Evolutionary conservation across 1,284 basidiomycete genomes (phyloP).

Genomic region (Cutaneotrichosporon sp.): DNA sequence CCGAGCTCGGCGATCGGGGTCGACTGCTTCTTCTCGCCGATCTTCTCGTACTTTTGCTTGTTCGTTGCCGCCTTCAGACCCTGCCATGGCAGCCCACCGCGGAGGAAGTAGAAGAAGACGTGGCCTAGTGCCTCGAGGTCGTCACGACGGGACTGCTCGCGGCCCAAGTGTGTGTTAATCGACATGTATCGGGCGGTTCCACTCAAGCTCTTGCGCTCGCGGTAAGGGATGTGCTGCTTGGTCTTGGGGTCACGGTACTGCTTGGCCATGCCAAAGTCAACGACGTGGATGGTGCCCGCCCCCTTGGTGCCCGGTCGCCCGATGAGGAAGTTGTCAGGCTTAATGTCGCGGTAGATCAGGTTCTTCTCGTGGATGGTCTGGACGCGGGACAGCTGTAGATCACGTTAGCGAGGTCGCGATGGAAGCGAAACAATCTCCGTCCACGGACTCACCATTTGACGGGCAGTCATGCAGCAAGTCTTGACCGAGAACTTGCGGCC

Average conservation of each 20-base stretch:
- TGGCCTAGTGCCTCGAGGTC: constrained; percentile 92
- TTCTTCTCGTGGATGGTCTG: constrained; percentile 97
- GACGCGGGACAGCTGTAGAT: constrained; percentile 70
- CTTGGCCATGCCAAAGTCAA: constrained; percentile 98
- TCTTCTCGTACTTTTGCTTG: constrained; percentile 99
- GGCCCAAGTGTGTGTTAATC: constrained; percentile 92
- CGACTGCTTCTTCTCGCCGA: constrained; percentile 97
- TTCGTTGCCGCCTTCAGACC: constrained; percentile 94
- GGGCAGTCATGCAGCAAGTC: constrained; percentile 94
- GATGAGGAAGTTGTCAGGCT: constrained; percentile 94
- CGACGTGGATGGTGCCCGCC: constrained; percentile 75
- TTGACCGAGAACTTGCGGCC: constrained; percentile 97
- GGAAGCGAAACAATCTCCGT: constrained; percentile 76
- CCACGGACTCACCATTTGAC: constrained; percentile 86
- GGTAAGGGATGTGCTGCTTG: constrained; percentile 93
- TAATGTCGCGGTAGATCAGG: constrained; percentile 95
- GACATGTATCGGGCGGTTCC: constrained; percentile 93
- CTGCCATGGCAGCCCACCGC: constrained; percentile 91
- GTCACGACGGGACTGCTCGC: constrained; percentile 91
- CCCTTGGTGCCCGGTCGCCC: constrained; percentile 83
- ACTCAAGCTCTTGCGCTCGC: constrained; percentile 86
- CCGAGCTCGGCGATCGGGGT: constrained; percentile 91
- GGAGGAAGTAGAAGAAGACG: constrained; percentile 96
- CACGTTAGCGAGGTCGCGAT: neutral
- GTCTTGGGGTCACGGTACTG: constrained; percentile 96